Evolutionary conservation across 1,139 yeast genomes (phyloP).

Genomic region (Pichia cactophila): DNA sequence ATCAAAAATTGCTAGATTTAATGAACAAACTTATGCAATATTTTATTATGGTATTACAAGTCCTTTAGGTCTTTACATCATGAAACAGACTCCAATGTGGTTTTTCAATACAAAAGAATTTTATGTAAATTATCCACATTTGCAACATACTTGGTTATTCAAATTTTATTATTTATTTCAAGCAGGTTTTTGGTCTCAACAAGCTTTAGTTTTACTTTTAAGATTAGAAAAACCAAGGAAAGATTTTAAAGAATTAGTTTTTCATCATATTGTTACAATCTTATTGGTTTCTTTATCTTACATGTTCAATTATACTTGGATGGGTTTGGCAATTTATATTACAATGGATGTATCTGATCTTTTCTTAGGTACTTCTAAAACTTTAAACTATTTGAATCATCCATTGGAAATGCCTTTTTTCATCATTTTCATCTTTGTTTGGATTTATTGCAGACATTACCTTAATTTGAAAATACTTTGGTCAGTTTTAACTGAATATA

Average conservation of each 20-base stretch:
- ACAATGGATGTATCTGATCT: slow-evolving; percentile 96
- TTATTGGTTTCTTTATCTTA: slow-evolving; percentile 85
- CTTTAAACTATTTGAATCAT: slow-evolving; percentile 75
- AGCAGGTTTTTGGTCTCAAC: slow-evolving; percentile 98
- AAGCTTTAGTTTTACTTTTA: slow-evolving; percentile 69
- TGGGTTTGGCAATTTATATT: slow-evolving; percentile 83
- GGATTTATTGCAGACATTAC: slow-evolving; percentile 89
- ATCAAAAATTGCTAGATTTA: slow-evolving; percentile 67
- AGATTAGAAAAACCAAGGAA: slow-evolving; percentile 93
- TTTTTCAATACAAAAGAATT: slow-evolving; percentile 77
- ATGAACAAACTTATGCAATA: slow-evolving; percentile 88
- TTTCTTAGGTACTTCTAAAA: slow-evolving; percentile 76
- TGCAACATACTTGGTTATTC: slow-evolving; percentile 59
- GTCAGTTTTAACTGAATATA: slow-evolving; percentile 84
- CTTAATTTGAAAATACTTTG: slow-evolving; percentile 72
- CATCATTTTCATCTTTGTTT: slow-evolving; percentile 53
- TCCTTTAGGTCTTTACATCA: slow-evolving; percentile 82
- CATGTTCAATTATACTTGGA: slow-evolving; percentile 92
- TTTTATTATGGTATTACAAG: slow-evolving; percentile 77
- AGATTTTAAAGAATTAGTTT: slow-evolving; percentile 82
- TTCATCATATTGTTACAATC: slow-evolving; percentile 90
- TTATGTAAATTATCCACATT: slow-evolving; percentile 78
- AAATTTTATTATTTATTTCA: slow-evolving; percentile 83
- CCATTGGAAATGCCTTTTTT: slow-evolving; percentile 58
- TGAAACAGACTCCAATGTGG: slow-evolving; percentile 82